Evolutionary conservation across 768 basidiomycete genomes (phyloP).

Genomic region (Hericium coralloides): DNA sequence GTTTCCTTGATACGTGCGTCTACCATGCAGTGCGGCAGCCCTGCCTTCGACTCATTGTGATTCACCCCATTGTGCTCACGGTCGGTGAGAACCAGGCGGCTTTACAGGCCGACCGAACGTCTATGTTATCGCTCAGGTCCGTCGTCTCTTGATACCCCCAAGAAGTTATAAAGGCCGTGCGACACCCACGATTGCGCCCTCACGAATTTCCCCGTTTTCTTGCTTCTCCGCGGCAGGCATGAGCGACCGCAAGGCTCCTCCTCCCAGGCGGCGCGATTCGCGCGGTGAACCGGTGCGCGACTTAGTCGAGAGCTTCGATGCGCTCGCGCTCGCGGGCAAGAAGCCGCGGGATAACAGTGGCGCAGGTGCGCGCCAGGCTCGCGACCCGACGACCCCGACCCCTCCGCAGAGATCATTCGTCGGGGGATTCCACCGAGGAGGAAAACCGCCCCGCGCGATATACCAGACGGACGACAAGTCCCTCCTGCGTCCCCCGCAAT

Average conservation of each 20-base stretch:
- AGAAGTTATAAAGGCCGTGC: not conserved
- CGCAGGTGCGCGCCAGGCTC: not conserved
- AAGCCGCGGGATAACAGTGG: not conserved
- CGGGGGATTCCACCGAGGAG: slow-evolving; percentile 36
- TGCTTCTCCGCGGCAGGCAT: not conserved
- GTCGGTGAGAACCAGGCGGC: too few relatives aligned
- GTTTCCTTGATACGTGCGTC: too few relatives aligned
- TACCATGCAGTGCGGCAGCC: too few relatives aligned
- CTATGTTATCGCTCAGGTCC: not conserved
- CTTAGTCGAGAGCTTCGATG: slow-evolving; percentile 25
- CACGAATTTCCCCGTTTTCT: not conserved
- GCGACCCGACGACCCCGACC: not conserved
- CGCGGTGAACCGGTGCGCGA: slow-evolving; percentile 12
- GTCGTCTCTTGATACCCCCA: not conserved
- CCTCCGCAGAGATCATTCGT: slow-evolving; percentile 26
- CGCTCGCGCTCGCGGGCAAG: slow-evolving; percentile 23
- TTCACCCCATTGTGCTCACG: too few relatives aligned
- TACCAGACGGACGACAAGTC: not conserved
- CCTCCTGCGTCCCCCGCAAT: slow-evolving; percentile 6
- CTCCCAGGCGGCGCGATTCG: slow-evolving; percentile 2
- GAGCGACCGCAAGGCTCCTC: not conserved
- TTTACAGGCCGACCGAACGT: too few relatives aligned
- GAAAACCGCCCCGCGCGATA: slow-evolving; percentile 4
- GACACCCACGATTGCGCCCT: not conserved
- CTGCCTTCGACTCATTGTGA: too few relatives aligned